A percentile compares a stretch with the other conserved stretches of the same genome.
phyloP scores from a whole-genome alignment of 73 alveolate genomes.

The Halteria grandinella region DNA sequence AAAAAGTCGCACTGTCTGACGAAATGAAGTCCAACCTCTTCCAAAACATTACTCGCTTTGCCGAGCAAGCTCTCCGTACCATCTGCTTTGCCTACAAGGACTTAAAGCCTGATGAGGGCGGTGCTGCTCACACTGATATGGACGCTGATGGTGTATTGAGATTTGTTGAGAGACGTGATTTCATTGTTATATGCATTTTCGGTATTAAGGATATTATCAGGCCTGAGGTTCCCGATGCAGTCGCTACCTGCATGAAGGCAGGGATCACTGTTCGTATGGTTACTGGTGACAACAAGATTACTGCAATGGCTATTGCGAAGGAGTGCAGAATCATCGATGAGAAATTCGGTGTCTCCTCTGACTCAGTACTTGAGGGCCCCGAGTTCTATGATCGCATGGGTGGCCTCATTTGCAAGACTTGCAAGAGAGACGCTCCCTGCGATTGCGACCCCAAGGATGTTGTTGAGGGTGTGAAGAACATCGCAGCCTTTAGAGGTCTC shows the following conservation, averaged over 20 bases:
- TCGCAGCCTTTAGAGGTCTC: slow-evolving; percentile 55
- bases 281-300: slow-evolving; percentile 95
- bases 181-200: slow-evolving; percentile 73
- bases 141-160: slow-evolving; percentile 46
- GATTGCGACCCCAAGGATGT: slow-evolving; percentile 30
- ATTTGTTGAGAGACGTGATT: slow-evolving; percentile 61
- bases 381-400: slow-evolving; percentile 86
- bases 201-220: slow-evolving; percentile 89
- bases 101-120: slow-evolving; percentile 63
- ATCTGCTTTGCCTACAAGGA: slow-evolving; percentile 87
- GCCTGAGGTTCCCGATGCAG: slow-evolving; percentile 92
- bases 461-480: slow-evolving; percentile 45
- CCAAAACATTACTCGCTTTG: slow-evolving; percentile 48
- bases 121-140: slow-evolving; percentile 46
- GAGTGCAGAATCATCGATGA: slow-evolving; percentile 86
- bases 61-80: slow-evolving; percentile 79
- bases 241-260: slow-evolving; percentile 82
- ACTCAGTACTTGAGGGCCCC: slow-evolving; percentile 67
- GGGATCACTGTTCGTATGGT: slow-evolving; percentile 94
- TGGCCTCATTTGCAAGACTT: slow-evolving; percentile 80
- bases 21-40: slow-evolving; percentile 42
- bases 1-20: slow-evolving; percentile 34
- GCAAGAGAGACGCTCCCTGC: slow-evolving; percentile 60
- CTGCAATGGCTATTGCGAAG: slow-evolving; percentile 97
- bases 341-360: slow-evolving; percentile 48